phyloP scores from a whole-genome alignment of 371 early-diverging fungal genomes.

The Parasitella parasitica region DNA sequence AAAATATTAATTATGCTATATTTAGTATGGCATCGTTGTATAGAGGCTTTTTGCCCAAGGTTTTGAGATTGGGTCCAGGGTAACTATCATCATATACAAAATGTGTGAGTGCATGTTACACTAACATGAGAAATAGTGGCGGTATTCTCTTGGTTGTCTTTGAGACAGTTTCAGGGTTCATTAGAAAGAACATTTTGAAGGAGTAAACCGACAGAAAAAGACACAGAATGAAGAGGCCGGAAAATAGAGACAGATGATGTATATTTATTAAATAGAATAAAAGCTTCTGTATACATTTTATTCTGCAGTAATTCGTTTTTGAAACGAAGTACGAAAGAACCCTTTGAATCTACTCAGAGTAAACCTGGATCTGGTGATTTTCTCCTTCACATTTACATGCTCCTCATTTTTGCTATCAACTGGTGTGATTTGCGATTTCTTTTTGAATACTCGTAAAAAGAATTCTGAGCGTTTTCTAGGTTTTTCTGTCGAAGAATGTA shows the following conservation, averaged over 20 bases:
- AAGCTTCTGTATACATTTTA: conserved; percentile 1
- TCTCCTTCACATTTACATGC: conserved; percentile 1
- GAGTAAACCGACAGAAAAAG: conserved; percentile 16
- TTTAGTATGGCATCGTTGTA: conserved; percentile 80
- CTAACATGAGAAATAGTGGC: conserved; percentile 33
- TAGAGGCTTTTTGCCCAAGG: conserved; percentile 96
- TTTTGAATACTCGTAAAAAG: conserved; percentile 16
- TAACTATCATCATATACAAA: conserved; percentile 37
- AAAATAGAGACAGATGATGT: conserved; percentile 1
- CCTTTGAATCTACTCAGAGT: conserved; percentile 7
- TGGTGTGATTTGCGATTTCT: conserved; percentile 17
- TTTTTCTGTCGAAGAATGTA: neutral
- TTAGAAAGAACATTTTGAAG: conserved; percentile 71
- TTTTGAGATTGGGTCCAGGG: conserved; percentile 95
- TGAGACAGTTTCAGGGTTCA: conserved; percentile 83
- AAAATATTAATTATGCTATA: neutral
- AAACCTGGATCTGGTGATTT: neutral
- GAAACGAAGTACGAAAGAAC: conserved; percentile 13
- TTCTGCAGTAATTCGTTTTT: conserved; percentile 11
- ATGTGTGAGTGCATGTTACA: conserved; percentile 9
- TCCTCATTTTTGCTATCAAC: neutral
- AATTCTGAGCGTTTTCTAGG: neutral
- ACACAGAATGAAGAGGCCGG: neutral
- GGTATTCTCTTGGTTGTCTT: conserved; percentile 93
- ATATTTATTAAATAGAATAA: neutral